Base-by-base conservation (phyloP, 2,329 filamentous ascomycete genomes). In the Fusarium avenaceum region DNA sequence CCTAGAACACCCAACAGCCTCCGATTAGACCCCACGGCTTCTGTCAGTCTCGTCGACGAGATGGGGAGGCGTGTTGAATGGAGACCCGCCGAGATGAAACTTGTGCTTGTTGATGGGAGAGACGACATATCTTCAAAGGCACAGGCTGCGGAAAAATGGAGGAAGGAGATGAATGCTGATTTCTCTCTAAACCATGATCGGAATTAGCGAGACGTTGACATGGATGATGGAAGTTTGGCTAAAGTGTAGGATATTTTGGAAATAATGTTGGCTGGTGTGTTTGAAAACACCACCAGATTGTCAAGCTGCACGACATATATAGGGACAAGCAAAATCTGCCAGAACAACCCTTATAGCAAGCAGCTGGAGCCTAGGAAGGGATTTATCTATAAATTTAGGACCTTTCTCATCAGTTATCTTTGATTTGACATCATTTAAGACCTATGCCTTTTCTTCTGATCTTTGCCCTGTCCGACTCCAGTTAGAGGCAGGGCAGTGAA, bases 41-140 rank as follows among this genome's bases (percentile, higher is more conserved):
- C 69, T 33, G 33, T 73, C 20, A 61, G 58, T 6, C 53, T 73
- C 6, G 55, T 74, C 14, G 72, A 74, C 15, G 69, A 74, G 19
- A 46, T 58, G n/a, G 72, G 72, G 14, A 60, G 72, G 47, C 72
- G 68, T 38, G 46, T 74, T 5, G 53, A 53, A n/a, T 74, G 72
- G 72, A 61, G 59, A 17, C 52, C 70, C 4, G 49, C 42, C 5
- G 61, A 72, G 38, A 65, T 63, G 40, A 72, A 62, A 30, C 54
- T 74, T 17, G 63, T 74, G 13, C 56, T 74, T 14, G 58, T 73
- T 24, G 61, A 72, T 22, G 51, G 57, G 14, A 69, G 35, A 33
- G 56, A 47, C 5, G 42, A 57, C 7, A 42, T 50, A 6, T 7
- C 47, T 47, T 22, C 45, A n/a, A 64, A 47, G 32, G 35, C 24